Evolutionary conservation across 352 stramenopile species (phyloP).

Genomic region (Phytophthora litchii): DNA sequence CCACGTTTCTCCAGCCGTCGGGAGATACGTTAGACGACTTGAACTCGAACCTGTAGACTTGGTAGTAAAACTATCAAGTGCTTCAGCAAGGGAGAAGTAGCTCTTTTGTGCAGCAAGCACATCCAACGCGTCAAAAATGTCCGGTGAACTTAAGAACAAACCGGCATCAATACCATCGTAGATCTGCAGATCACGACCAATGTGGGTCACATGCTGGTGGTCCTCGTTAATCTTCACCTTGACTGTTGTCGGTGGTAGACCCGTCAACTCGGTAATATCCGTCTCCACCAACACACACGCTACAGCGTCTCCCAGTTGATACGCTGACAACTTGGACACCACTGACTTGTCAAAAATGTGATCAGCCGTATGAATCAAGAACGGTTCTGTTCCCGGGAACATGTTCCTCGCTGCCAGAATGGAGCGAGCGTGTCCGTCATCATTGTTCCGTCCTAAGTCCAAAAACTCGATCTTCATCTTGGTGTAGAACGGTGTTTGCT

Average conservation of each 20-base stretch:
- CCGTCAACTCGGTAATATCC: slow-evolving; percentile 63
- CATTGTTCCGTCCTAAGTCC: slow-evolving; percentile 69
- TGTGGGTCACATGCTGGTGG: slow-evolving; percentile 58
- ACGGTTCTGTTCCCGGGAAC: slow-evolving; percentile 64
- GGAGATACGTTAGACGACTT: slow-evolving; percentile 67
- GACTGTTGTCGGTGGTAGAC: slow-evolving; percentile 61
- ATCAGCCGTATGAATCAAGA: slow-evolving; percentile 86
- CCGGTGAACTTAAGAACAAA: slow-evolving; percentile 70
- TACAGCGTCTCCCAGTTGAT: slow-evolving; percentile 57
- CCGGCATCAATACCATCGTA: slow-evolving; percentile 78
- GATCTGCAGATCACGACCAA: slow-evolving; percentile 52
- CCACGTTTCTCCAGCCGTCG: slow-evolving; percentile 76
- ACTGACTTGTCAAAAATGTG: slow-evolving; percentile 89
- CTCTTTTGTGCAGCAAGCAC: slow-evolving; percentile 60
- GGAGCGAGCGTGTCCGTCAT: slow-evolving; percentile 72
- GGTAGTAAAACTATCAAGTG: slow-evolving; percentile 68
- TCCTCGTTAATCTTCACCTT: slow-evolving; percentile 68
- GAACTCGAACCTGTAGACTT: slow-evolving; percentile 28
- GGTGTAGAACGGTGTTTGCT: slow-evolving; percentile 67
- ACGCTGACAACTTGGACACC: slow-evolving; percentile 66
- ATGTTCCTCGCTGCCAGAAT: slow-evolving; percentile 71
- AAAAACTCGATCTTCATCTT: slow-evolving; percentile 88
- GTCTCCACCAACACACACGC: slow-evolving; percentile 80
- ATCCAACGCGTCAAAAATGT: slow-evolving; percentile 73
- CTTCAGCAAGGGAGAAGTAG: slow-evolving; percentile 82